Base-by-base conservation (phyloP, 805 yeast genomes). In the Metschnikowia santaceciliae region DNA sequence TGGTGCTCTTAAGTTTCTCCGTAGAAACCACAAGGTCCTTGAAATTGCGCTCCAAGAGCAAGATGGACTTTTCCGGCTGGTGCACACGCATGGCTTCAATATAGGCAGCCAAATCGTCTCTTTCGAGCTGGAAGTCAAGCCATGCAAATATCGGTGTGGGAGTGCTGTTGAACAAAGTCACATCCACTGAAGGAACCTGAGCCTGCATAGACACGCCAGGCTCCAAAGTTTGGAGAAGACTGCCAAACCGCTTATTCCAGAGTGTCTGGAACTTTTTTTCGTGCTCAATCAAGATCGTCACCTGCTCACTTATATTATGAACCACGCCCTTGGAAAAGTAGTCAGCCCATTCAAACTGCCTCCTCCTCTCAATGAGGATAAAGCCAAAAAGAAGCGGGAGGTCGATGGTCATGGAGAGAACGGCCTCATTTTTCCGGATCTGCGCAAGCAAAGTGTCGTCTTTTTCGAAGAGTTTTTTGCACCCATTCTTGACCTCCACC, bases 301-400 rank as follows among this genome's bases (percentile, higher is more conserved):
- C 70, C 48, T 79, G 82, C 57, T 84, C 90, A 26, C 82, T 73
- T 0, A 82, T 66, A 47, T 74, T 76, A 32, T 62, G 49, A 53
- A 65, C 68, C 39, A 78, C 52, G n/a, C 76, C 70, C 62, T 65
- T 58, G n/a, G 73, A 64, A 52, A 62, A 62, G 61, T 67, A 72
- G 52, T 74, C 77, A 45, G 65, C 65, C 87, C 90, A 84, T 56
- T 79, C 80, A 43, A 70, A 68, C 56, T 86, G 79, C 46, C 89
- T 71, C 46, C 84, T 68, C 42, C 70, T 74, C 55, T 87, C 91
- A 43, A 86, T 75, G 2, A 85, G 54, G 64, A 81, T 77, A n/a
- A 85, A 70, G 1, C 94, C 94, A 62, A 86, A 85, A 1, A 86
- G 66, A 11, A 86, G 62, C 0, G 96, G 96, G 26, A 88, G 61